Base-by-base conservation (phyloP, 441 rosid species). In the Croton laevigatus region DNA sequence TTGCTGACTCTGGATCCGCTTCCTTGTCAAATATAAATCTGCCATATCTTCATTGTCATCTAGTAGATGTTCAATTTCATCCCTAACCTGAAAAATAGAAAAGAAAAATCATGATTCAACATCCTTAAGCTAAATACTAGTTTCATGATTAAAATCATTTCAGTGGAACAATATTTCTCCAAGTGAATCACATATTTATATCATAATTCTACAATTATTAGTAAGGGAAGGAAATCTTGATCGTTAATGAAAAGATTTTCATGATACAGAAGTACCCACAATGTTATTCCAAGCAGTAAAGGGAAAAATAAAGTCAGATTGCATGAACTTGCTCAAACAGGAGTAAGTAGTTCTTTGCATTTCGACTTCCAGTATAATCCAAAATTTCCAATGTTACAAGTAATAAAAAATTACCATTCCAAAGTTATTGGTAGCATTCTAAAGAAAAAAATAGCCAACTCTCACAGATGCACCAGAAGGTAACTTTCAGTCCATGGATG, bases 41-140 rank as follows among this genome's bases (percentile, higher is more conserved):
- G 89, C 87, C 98, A 93, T 91, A 81, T 95, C 94, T 85, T 93
- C 94, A 42, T 85, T 88, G 76, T 91, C 99, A 76, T 95, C 97
- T 75, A 91, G 70, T 68, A 88, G 73, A 82, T 95, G 98, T 69
- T 93, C 98, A 45, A 91, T 89, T 69, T 91, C 97, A 79, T 95
- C 99, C 76, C 99, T 89, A 73, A 91, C 97, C 97, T 95, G 81
- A 73, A 49, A 49, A 59, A 23, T 5, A 19, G 6, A 12, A 67
- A 51, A 0, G 6, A 51, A 32, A 23, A 23, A 51, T 34, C 54
- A 71, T 23, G 23, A 44, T 45, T 38, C 52, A 67, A 22, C 76
- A 64, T 64, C 40, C 64, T 38, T 20, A 16, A 27, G 32, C 52
- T 71, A 72, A 34, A 38, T 40, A 23, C 42, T 27, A 38, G 20